Evolutionary conservation across 2,329 filamentous ascomycete genomes (phyloP).

Genomic region (Colletotrichum chrysophilum): DNA sequence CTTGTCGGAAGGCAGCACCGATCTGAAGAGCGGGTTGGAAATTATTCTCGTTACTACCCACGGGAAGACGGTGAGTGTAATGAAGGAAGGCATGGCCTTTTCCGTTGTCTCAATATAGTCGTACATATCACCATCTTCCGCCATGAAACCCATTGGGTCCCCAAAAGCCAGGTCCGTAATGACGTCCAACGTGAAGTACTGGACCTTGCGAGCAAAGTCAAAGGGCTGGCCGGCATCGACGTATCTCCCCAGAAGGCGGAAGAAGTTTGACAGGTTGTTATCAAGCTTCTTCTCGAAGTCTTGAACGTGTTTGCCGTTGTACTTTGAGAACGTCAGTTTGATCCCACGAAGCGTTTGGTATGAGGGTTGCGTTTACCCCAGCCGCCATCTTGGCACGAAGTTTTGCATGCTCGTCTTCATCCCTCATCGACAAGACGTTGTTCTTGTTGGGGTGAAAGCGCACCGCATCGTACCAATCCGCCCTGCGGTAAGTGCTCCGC

Average conservation of each 20-base stretch:
- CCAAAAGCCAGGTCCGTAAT: conserved; percentile 57
- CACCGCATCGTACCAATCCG: conserved; percentile 51
- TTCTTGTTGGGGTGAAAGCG: conserved; percentile 57
- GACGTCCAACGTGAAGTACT: conserved; percentile 59
- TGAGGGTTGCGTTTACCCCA: conserved; percentile 42
- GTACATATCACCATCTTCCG: conserved; percentile 49
- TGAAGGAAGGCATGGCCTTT: conserved; percentile 45
- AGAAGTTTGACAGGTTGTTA: conserved; percentile 45
- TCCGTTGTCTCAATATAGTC: conserved; percentile 50
- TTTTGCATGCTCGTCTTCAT: conserved; percentile 47
- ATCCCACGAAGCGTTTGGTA: rapidly evolving
- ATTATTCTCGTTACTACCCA: conserved; percentile 42
- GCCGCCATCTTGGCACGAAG: conserved; percentile 54
- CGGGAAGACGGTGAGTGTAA: conserved; percentile 45
- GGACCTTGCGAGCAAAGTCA: conserved; percentile 51
- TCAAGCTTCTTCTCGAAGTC: conserved; percentile 54
- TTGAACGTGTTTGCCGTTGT: conserved; percentile 58
- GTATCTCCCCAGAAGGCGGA: conserved; percentile 47
- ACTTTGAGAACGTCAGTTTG: conserved; percentile 25
- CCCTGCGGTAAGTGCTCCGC: conserved; percentile 39
- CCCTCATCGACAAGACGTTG: conserved; percentile 55
- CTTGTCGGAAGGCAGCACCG: conserved; percentile 42
- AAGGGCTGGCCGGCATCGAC: conserved; percentile 41
- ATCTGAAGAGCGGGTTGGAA: conserved; percentile 42
- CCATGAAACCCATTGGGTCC: conserved; percentile 50